Evolutionary conservation across 768 basidiomycete species (phyloP).

Genomic region (Boletus subparvulus): DNA sequence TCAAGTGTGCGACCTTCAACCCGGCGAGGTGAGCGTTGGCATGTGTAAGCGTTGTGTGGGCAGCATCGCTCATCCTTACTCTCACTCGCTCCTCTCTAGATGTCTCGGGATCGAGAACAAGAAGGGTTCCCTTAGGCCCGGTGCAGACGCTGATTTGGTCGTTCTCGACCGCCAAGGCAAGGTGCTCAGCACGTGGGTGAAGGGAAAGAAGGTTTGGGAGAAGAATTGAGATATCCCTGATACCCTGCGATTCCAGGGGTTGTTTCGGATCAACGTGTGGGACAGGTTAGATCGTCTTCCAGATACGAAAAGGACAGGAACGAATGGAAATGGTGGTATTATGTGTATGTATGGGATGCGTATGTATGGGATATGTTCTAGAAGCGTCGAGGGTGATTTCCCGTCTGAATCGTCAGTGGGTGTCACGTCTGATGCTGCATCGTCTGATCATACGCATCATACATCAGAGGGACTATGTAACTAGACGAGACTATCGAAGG

Average conservation of each 20-base stretch:
- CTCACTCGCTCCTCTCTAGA: conserved; percentile 32
- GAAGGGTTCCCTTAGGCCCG: conserved; percentile 79
- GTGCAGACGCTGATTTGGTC: conserved; percentile 85
- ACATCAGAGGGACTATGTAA: neutral
- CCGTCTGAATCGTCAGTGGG: neutral
- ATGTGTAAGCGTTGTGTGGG: neutral
- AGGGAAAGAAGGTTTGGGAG: conserved; percentile 70
- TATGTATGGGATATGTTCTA: neutral
- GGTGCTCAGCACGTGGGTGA: conserved; percentile 74
- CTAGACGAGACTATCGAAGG: too few species aligned
- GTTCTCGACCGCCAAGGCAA: conserved; percentile 69
- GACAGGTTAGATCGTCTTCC: neutral
- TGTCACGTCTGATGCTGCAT: neutral
- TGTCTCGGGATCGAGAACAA: conserved; percentile 75
- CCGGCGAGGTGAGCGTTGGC: conserved; percentile 63
- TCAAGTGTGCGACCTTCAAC: conserved; percentile 83
- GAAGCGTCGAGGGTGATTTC: neutral
- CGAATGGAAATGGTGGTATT: neutral
- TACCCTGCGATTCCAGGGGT: neutral
- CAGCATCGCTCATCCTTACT: neutral
- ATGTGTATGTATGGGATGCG: neutral
- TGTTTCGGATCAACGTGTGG: neutral
- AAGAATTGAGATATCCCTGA: conserved; percentile 22
- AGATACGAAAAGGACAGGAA: neutral
- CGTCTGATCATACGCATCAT: neutral